Evolutionary conservation across 768 basidiomycete species (phyloP).

Genomic region (Asterophora lycoperdoides): DNA sequence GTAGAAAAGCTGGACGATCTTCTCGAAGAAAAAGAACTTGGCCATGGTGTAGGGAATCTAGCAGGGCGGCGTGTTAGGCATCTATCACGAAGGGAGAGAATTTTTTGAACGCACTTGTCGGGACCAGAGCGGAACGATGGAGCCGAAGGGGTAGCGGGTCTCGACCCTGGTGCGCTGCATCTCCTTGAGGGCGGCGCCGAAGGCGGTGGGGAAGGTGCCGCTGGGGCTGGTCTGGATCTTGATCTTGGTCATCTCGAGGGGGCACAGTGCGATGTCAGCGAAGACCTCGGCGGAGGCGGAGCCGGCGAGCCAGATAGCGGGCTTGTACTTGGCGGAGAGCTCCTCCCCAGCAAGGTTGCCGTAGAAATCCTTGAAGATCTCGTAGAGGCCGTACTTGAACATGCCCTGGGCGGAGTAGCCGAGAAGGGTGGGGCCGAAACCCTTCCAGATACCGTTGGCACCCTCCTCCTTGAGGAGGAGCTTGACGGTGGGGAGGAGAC

Average conservation of each 20-base stretch:
- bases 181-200: slow-evolving; percentile 65
- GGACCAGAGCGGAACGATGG: slow-evolving; percentile 82
- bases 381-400: slow-evolving; percentile 99
- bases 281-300: slow-evolving; percentile 95
- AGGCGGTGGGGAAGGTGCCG: slow-evolving; percentile 76
- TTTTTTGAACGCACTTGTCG: slow-evolving; percentile 56
- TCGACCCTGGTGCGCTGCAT: slow-evolving; percentile 65
- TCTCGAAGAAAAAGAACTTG: slow-evolving; percentile 96
- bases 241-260: slow-evolving; percentile 91
- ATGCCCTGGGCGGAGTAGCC: slow-evolving; percentile 95
- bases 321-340: slow-evolving; percentile 73
- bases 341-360: slow-evolving; percentile 89
- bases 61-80: neutral
- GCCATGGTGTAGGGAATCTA: slow-evolving; percentile 99
- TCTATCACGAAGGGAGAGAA: neutral
- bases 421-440: slow-evolving; percentile 87
- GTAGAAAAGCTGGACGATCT: slow-evolving; percentile 83
- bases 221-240: slow-evolving; percentile 77
- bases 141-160: slow-evolving; percentile 83
- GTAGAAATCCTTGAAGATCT: slow-evolving; percentile 93
- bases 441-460: slow-evolving; percentile 86
- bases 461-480: slow-evolving; percentile 79
- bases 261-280: slow-evolving; percentile 94
- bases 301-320: slow-evolving; percentile 88
- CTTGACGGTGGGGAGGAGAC: slow-evolving; percentile 56